These are phyloP conservation scores for Salix dunnii DNA, from an alignment of 345 rosid genomes.

Conservation along the genomic window DNA sequence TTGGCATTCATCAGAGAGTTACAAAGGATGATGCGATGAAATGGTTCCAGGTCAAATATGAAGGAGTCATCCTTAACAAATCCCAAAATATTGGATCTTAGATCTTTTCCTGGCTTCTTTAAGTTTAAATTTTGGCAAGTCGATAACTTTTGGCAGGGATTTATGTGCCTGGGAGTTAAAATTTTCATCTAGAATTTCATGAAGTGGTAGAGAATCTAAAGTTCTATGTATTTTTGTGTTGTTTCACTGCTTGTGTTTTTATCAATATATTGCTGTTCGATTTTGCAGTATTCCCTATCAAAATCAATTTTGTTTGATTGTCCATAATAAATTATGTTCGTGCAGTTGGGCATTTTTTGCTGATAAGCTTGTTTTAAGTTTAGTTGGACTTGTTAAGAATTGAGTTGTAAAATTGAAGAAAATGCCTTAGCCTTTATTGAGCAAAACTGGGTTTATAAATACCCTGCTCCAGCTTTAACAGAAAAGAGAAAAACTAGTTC, in stretches of 20 bases:
- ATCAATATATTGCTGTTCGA: background rate
- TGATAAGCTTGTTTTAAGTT: too few relatives aligned
- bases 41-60: slow-evolving; percentile 92
- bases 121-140: slow-evolving; percentile 6
- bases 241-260: background rate
- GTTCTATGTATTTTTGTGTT: background rate
- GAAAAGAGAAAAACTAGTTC: too few relatives aligned
- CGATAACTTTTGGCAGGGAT: background rate
- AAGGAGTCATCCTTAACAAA: slow-evolving; percentile 84
- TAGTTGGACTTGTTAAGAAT: too few relatives aligned
- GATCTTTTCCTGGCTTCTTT: background rate
- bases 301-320: background rate
- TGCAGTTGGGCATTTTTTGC: too few relatives aligned
- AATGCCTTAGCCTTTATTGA: too few relatives aligned
- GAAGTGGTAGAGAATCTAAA: background rate
- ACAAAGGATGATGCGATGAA: slow-evolving; percentile 94
- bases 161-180: background rate
- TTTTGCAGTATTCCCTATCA: background rate
- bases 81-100: slow-evolving; percentile 44
- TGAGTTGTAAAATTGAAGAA: too few relatives aligned
- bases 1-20: slow-evolving; percentile 86
- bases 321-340: too few relatives aligned
- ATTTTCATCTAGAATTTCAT: background rate
- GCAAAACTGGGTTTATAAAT: too few relatives aligned
- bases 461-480: too few relatives aligned